These are phyloP conservation scores for Drechmeria coniospora DNA, from an alignment of 2,329 filamentous ascomycete genomes.

Conservation along the genomic window DNA sequence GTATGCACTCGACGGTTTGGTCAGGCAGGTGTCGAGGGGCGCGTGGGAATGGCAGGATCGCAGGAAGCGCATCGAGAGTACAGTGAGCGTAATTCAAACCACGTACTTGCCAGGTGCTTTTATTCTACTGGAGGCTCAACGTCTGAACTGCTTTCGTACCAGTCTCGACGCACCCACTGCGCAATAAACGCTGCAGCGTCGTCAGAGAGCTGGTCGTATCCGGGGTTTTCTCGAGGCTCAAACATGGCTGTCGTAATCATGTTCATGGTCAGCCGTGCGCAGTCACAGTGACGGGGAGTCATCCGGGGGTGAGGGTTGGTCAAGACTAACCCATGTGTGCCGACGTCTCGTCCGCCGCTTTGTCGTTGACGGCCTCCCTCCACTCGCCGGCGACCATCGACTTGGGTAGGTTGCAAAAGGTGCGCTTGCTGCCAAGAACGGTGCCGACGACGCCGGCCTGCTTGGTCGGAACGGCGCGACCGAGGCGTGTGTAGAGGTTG, in stretches of 20 bases:
- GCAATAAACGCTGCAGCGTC: constrained; percentile 50
- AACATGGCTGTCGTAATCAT: constrained; percentile 60
- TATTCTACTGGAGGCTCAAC: constrained; percentile 11
- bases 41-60: no score
- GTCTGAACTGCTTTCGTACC: constrained; percentile 44
- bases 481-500: constrained; percentile 78
- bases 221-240: constrained; percentile 53
- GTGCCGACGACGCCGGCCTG: constrained; percentile 36
- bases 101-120: no score
- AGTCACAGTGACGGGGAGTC: neutral
- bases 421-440: constrained; percentile 56
- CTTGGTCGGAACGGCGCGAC: constrained; percentile 45
- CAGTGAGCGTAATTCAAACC: no score
- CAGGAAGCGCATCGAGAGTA: no score
- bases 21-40: no score
- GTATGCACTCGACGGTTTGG: no score
- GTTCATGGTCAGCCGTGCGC: constrained; percentile 4
- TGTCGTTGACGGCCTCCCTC: constrained; percentile 62
- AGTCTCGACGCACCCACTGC: constrained; percentile 48
- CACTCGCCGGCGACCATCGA: constrained; percentile 40
- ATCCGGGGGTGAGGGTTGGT: neutral
- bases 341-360: constrained; percentile 58
- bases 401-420: constrained; percentile 73
- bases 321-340: constrained; percentile 54
- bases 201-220: constrained; percentile 51